Percentiles rank a stretch among this genome's conserved stretches.
phyloP scores from a whole-genome alignment of 1,284 basidiomycete genomes.

The Puccinia hordei region DNA sequence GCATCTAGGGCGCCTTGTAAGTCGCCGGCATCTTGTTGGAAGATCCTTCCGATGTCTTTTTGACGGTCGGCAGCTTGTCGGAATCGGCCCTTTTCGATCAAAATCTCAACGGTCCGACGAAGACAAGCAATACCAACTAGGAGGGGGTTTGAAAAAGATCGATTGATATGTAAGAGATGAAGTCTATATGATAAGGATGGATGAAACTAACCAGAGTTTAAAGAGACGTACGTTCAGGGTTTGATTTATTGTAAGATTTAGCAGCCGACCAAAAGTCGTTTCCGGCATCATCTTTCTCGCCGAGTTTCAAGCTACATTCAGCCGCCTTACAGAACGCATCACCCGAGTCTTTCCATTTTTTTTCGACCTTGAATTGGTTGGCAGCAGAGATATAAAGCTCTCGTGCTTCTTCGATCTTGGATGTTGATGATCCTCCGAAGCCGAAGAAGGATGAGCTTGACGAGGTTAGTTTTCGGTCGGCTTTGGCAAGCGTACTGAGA shows the following conservation, averaged over 20 bases:
- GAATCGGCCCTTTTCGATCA: constrained; percentile 84
- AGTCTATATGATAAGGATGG: too few species aligned
- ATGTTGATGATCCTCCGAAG: constrained; percentile 72
- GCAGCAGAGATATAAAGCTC: constrained; percentile 66
- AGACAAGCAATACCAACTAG: constrained; percentile 89
- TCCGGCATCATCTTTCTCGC: constrained; percentile 86
- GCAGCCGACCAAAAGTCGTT: constrained; percentile 96
- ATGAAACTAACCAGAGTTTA: too few species aligned
- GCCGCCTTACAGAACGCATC: constrained; percentile 85
- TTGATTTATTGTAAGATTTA: constrained; percentile 85
- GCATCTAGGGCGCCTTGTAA: constrained; percentile 81
- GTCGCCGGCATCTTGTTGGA: constrained; percentile 73
- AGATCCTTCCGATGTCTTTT: constrained; percentile 92
- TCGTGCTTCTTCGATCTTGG: constrained; percentile 49
- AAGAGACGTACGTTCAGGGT: constrained; percentile 71
- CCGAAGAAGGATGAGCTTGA: constrained; percentile 67
- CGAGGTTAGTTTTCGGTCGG: constrained; percentile 36
- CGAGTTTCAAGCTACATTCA: constrained; percentile 81
- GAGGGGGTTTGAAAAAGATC: constrained; percentile 50
- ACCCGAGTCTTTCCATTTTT: constrained; percentile 84
- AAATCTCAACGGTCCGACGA: constrained; percentile 77
- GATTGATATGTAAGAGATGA: too few species aligned
- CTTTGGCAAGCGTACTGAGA: constrained; percentile 43
- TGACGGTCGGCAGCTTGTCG: constrained; percentile 96
- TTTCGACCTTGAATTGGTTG: constrained; percentile 93